A percentile compares a stretch with the other conserved stretches of the same genome.
These are phyloP conservation scores for Lasiosphaeria ovina DNA, from an alignment of 495 filamentous ascomycete genomes.

Conservation along the genomic window DNA sequence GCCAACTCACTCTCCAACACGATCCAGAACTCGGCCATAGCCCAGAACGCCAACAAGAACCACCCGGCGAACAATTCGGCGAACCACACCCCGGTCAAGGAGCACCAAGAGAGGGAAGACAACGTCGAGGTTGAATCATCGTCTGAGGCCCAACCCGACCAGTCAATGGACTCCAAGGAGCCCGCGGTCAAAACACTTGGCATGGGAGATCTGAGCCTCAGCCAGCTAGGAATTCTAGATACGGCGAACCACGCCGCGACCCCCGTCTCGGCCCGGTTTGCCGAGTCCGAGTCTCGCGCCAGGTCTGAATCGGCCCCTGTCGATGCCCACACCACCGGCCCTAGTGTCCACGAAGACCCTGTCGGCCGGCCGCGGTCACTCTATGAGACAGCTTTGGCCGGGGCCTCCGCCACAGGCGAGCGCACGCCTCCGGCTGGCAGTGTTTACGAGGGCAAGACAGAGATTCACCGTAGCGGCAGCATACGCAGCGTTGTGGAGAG, in stretches of 20 bases:
- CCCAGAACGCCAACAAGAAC: conserved; percentile 38
- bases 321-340: conserved; percentile 26
- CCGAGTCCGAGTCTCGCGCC: conserved; percentile 39
- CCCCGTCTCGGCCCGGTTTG: conserved; percentile 41
- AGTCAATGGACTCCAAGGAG: conserved; percentile 57
- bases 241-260: conserved; percentile 41
- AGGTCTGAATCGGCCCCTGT: conserved; percentile 47
- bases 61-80: conserved; percentile 22
- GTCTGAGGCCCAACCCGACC: conserved; percentile 31
- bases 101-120: conserved; percentile 31
- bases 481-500: conserved; percentile 72
- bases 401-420: conserved; percentile 46
- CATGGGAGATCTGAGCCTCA: conserved; percentile 81
- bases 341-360: conserved; percentile 34
- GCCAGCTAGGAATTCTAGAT: conserved; percentile 71
- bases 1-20: conserved; percentile 81
- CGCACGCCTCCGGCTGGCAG: conserved; percentile 65
- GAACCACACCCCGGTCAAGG: conserved; percentile 22
- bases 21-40: conserved; percentile 61
- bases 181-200: conserved; percentile 87
- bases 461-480: conserved; percentile 71
- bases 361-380: conserved; percentile 39
- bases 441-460: conserved; percentile 64
- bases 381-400: conserved; percentile 31
- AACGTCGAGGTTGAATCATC: conserved; percentile 48